A percentile compares a stretch with the other conserved stretches of the same genome.
phyloP scores from a whole-genome alignment of 345 rosid genomes.

The Excoecaria agallocha region DNA sequence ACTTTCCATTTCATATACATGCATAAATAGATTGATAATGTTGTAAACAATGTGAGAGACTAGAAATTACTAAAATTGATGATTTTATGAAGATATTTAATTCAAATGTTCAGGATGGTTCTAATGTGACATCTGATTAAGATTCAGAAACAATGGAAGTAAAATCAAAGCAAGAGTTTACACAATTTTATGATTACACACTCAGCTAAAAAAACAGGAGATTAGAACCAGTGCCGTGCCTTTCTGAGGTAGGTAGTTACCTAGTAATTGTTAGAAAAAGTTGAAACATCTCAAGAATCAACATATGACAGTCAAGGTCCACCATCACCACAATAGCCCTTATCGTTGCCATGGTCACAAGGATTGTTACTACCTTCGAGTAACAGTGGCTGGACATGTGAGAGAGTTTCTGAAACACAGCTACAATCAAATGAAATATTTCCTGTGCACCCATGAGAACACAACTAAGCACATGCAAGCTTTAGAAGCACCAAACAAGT shows the following conservation, averaged over 20 bases:
- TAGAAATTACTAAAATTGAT: neutral
- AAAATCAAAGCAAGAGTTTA: neutral
- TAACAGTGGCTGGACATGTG: slow-evolving; percentile 15
- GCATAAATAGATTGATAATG: neutral
- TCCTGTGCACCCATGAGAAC: slow-evolving; percentile 46
- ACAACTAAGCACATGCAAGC: neutral
- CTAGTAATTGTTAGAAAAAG: slow-evolving; percentile 14
- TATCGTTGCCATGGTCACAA: slow-evolving; percentile 8
- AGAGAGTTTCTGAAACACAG: slow-evolving; percentile 45
- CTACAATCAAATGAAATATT: slow-evolving; percentile 51
- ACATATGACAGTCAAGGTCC: slow-evolving; percentile 12
- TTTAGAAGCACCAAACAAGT: neutral
- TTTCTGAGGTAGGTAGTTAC: neutral
- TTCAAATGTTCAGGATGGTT: neutral
- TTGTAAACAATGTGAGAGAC: neutral
- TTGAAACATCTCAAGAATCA: slow-evolving; percentile 14
- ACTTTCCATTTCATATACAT: neutral
- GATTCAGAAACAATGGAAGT: neutral
- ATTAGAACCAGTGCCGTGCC: neutral
- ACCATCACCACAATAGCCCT: slow-evolving; percentile 12
- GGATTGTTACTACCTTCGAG: slow-evolving; percentile 15
- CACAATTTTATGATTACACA: neutral
- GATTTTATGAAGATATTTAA: neutral
- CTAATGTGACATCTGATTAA: neutral
- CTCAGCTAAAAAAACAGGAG: neutral